phyloP scores from a whole-genome alignment of 164 flowering plant genomes.

The Liquidambar formosana region DNA sequence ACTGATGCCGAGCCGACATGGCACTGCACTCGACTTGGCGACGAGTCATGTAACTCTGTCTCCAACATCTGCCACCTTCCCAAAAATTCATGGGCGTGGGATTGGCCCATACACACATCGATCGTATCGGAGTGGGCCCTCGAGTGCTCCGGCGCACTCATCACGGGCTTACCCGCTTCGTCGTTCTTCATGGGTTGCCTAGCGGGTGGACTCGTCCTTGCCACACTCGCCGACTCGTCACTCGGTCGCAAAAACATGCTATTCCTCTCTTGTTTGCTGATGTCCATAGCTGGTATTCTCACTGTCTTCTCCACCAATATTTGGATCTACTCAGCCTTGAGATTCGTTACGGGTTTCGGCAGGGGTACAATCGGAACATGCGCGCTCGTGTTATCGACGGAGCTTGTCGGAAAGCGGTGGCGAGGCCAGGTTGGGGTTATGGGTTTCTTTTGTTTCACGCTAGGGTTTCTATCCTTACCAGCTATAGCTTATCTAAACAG shows the following conservation, averaged over 20 bases:
- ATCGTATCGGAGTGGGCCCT: slow-evolving; percentile 62
- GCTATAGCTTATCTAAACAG: slow-evolving; percentile 42
- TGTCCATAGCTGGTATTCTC: slow-evolving; percentile 38
- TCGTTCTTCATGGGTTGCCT: slow-evolving; percentile 70
- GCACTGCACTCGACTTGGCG: slow-evolving; percentile 37
- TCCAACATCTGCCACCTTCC: slow-evolving; percentile 40
- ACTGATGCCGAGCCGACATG: slow-evolving; percentile 56
- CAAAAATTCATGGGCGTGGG: slow-evolving; percentile 55
- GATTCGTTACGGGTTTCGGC: slow-evolving; percentile 57
- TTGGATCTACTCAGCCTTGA: slow-evolving; percentile 55
- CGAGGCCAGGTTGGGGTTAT: slow-evolving; percentile 53
- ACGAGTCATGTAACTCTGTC: slow-evolving; percentile 10
- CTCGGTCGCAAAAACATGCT: slow-evolving; percentile 71
- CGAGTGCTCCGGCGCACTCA: slow-evolving; percentile 37
- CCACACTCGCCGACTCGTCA: slow-evolving; percentile 63
- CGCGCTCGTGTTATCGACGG: slow-evolving; percentile 57
- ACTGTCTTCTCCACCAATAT: slow-evolving; percentile 49
- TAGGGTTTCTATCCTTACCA: slow-evolving; percentile 73
- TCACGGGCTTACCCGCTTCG: slow-evolving; percentile 59
- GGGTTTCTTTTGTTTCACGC: slow-evolving; percentile 55
- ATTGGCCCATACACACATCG: slow-evolving; percentile 30
- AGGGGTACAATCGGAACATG: slow-evolving; percentile 60
- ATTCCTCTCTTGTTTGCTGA: slow-evolving; percentile 43
- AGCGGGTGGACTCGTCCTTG: slow-evolving; percentile 52
- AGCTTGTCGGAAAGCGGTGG: slow-evolving; percentile 62